Evolutionary conservation across 202 grass and related monocot genomes (phyloP).

Genomic region (Tripidium arundinaceum): DNA sequence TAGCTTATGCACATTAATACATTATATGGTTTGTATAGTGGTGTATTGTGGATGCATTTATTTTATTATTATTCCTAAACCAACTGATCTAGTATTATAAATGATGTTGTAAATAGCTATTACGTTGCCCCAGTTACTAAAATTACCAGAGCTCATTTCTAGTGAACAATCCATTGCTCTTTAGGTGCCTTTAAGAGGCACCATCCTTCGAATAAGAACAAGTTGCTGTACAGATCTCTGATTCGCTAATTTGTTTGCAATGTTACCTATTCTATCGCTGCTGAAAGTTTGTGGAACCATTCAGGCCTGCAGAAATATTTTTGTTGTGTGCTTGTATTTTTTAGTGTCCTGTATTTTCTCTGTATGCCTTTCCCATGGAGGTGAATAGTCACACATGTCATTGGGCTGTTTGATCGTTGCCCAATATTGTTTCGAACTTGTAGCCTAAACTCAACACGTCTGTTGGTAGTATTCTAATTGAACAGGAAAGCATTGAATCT

Average conservation of each 20-base stretch:
- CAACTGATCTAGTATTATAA: background rate
- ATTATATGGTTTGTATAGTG: background rate
- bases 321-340: background rate
- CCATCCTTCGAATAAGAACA: background rate
- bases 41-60: background rate
- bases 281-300: background rate
- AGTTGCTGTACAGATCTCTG: background rate
- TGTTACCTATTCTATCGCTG: background rate
- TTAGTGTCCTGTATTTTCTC: background rate
- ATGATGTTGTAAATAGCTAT: background rate
- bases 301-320: background rate
- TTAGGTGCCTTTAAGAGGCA: background rate
- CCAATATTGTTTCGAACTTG: background rate
- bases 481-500: background rate
- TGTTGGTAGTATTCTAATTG: background rate
- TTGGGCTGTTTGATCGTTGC: constrained; percentile 1
- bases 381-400: background rate
- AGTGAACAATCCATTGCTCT: constrained; percentile 6
- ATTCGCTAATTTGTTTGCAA: background rate
- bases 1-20: too few species aligned
- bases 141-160: background rate
- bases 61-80: background rate
- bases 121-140: background rate
- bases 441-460: background rate
- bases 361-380: background rate